phyloP scores from a whole-genome alignment of 352 stramenopile species.

The Phytopythium boreale region DNA sequence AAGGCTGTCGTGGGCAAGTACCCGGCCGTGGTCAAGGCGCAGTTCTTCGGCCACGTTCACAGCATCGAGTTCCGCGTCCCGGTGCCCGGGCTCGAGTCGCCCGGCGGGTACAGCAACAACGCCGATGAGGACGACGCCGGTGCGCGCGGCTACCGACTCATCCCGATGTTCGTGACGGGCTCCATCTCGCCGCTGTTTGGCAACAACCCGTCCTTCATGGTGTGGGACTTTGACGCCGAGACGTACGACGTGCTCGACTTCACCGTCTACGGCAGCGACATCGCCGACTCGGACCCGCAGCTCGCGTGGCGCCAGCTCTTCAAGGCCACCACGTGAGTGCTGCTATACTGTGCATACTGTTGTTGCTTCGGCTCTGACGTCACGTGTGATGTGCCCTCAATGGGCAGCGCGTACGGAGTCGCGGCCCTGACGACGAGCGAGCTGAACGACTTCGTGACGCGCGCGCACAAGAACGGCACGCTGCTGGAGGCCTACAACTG shows the following conservation, averaged over 20 bases:
- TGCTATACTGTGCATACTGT: no score
- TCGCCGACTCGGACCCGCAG: constrained; percentile 42
- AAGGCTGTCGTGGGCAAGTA: constrained; percentile 73
- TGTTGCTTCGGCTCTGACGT: background rate
- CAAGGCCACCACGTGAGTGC: constrained; percentile 25
- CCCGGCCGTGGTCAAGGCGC: constrained; percentile 71
- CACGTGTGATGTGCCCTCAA: background rate
- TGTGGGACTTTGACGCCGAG: constrained; percentile 73
- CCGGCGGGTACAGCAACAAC: background rate
- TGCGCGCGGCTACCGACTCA: constrained; percentile 23
- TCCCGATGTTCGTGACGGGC: constrained; percentile 82
- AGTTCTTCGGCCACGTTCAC: constrained; percentile 93
- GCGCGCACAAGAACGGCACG: constrained; percentile 40
- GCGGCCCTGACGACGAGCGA: constrained; percentile 38
- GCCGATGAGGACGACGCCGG: constrained; percentile 12
- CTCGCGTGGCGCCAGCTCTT: constrained; percentile 66
- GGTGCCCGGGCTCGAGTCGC: constrained; percentile 13
- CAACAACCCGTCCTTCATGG: constrained; percentile 92
- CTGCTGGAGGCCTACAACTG: constrained; percentile 75
- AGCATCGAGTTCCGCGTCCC: constrained; percentile 89
- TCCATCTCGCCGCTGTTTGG: constrained; percentile 90
- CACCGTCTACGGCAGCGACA: constrained; percentile 72
- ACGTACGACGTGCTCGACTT: constrained; percentile 82
- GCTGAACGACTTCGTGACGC: constrained; percentile 43
- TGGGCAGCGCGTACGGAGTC: constrained; percentile 46